Base-by-base conservation (phyloP, 345 rosid genomes). In the Alliaria petiolata region DNA sequence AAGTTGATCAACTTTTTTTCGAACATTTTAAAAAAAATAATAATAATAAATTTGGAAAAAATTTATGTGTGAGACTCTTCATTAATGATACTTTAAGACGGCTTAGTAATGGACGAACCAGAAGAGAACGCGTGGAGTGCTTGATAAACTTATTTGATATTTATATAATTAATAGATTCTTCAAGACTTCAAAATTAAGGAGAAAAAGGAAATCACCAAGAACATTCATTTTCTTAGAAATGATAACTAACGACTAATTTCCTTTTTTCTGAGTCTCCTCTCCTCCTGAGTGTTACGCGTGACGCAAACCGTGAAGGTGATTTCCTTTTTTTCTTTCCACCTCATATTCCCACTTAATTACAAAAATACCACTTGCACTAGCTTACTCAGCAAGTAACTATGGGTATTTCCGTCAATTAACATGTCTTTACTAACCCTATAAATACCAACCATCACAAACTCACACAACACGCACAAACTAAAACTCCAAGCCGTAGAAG, bases 321-420 rank as follows among this genome's bases (percentile, higher is more conserved):
- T 58, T 47, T 47, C 49, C 50, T 13, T 25, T 39, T 3, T 39
- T 3, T 26, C 31, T 11, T 69, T 69, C 54, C 50, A n/a, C 38
- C 44, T 42, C 7, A 36, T 31, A 17, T 53, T 46, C 71, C 38
- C 19, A 40, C 19, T 16, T 35, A 34, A 31, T 52, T 51, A 51
- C 68, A 50, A 28, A 0, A 69, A 34, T 10, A 42, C 70, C 50
- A 47, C 28, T 16, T 16, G 39, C 40, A 40, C 71, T 52, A 39
- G 7, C 71, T 67, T 67, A 67, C 15, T 51, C 62, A 53, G 71
- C 71, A 67, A 67, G 71, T 31, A 44, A 57, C 13, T 1, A 33
- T 15, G 67, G 71, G 61, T 51, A 56, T 6, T 38, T 30, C 15
- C 31, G 67, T 66, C 36, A 66, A 6, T 31, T 49, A 14, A 25